Evolutionary conservation across 2,329 filamentous ascomycete species (phyloP).

Genomic region (Talaromyces atroroseus): DNA sequence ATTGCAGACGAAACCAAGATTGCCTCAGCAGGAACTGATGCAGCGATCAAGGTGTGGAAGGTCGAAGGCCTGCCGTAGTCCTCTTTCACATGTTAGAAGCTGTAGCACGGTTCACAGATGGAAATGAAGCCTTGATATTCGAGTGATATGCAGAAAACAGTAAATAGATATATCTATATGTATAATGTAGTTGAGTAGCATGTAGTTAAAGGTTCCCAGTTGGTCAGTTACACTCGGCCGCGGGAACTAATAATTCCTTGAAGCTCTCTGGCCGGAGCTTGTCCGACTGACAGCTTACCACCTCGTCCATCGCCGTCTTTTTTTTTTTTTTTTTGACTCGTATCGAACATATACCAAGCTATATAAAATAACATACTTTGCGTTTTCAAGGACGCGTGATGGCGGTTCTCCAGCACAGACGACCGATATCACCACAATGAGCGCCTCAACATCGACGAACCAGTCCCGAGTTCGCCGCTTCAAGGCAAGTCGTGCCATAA

Average conservation of each 20-base stretch:
- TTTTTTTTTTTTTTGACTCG: no score
- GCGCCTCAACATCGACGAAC: neutral
- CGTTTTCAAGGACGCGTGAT: neutral
- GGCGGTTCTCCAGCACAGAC: neutral
- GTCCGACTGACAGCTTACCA: no score
- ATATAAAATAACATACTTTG: neutral
- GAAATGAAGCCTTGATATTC: no score
- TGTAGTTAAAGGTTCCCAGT: no score
- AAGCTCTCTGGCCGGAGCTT: no score
- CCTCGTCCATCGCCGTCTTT: no score
- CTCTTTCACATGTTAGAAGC: neutral
- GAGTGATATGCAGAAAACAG: no score
- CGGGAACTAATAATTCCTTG: no score
- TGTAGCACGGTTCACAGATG: no score
- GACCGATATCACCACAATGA: neutral
- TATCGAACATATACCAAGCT: neutral
- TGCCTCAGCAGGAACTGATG: conserved; percentile 78
- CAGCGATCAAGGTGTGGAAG: conserved; percentile 83
- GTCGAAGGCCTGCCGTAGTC: conserved; percentile 49
- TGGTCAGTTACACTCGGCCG: no score
- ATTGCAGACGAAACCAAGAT: conserved; percentile 61
- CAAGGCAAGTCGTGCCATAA: conserved; percentile 20
- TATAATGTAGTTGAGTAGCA: no score
- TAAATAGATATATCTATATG: no score
- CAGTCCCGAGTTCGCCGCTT: conserved; percentile 20